Evolutionary conservation across 352 stramenopile genomes (phyloP), one percentile per base, ranked within the genome.

Genomic region (Aphanomyces stellatus): DNA sequence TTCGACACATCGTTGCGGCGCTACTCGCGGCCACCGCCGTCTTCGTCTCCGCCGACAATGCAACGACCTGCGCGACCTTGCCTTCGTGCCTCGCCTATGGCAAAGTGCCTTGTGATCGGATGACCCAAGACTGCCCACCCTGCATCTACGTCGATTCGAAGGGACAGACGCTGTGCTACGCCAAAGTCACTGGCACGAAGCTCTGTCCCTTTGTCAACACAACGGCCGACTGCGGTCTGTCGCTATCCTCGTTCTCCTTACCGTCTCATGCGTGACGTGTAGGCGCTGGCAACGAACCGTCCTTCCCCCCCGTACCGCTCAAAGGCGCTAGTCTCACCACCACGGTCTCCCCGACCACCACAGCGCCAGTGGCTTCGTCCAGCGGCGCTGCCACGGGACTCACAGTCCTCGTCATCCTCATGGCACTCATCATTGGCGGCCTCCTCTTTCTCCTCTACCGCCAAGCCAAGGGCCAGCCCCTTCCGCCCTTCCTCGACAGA

Each of bases 151-250:
- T 27, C 17, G 53, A 62, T 31, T n/a, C 31, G 4, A 43, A 48
- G n/a, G 53, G 53, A 22, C 19, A 22, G 17, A n/a, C 15, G 6
- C 53, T 49, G 4, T 62, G 53, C 30, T 62, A 49, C 19, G 53
- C 30, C 8, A 27, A 31, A 17, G 27, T 62, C 30, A 62, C 53
- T 11, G 53, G 53, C 53, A 62, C 53, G 1, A 40, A 5, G 22
- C 19, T 62, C 25, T 62, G 53, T 31, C 53, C 53, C 17, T 62
- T 62, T 30, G n/a, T 30, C 7, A 46, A 46, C 53, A 62, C 53
- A 13, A 42, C 34, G 30, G 53, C 53, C 28, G 53, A 62, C 24
- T 62, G 53, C 53, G 24, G 53, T 62, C 42, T 31, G 53, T 40
- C 49, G 4, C 28, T 5, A 7, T 11, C 5, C 25, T 37, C 15